Percentiles rank a stretch among this genome's conserved stretches.
phyloP scores from a whole-genome alignment of 345 rosid genomes.

The Anastatica hierochuntica region DNA sequence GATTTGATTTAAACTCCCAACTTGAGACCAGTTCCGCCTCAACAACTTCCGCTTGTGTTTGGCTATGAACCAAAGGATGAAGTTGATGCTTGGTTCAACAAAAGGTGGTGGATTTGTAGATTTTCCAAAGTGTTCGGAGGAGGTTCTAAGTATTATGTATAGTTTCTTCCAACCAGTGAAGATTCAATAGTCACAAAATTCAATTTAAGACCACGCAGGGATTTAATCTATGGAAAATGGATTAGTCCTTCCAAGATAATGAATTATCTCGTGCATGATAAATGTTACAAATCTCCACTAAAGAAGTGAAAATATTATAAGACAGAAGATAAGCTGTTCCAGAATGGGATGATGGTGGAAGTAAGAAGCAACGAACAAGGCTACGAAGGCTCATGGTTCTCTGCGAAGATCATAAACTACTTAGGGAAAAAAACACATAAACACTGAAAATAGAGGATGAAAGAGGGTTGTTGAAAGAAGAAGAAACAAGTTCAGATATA shows the following conservation, averaged over 20 bases:
- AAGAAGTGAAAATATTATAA: constrained; percentile 8
- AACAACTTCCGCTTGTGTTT: constrained; percentile 12
- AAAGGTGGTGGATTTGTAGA: constrained; percentile 57
- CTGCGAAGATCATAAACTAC: constrained; percentile 30
- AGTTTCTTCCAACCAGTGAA: constrained; percentile 27
- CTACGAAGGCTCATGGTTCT: constrained; percentile 52
- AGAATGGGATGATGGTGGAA: constrained; percentile 12
- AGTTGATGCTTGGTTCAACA: constrained; percentile 56
- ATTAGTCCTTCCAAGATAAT: constrained; percentile 18
- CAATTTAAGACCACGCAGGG: constrained; percentile 42
- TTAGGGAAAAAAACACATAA: constrained; percentile 31
- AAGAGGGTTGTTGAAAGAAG: constrained; percentile 30
- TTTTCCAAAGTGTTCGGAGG: constrained; percentile 26
- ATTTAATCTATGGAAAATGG: constrained; percentile 45
- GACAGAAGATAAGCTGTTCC: not conserved
- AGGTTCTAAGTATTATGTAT: constrained; percentile 28
- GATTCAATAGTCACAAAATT: constrained; percentile 24
- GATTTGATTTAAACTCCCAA: constrained; percentile 26
- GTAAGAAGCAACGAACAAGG: constrained; percentile 42
- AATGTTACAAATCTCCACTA: not conserved
- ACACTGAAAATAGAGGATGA: constrained; percentile 36
- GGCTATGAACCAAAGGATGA: constrained; percentile 26
- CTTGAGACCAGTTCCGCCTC: constrained; percentile 56
- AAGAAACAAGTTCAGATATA: constrained; percentile 23
- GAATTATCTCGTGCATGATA: constrained; percentile 1